Evolutionary conservation across 768 basidiomycete genomes (phyloP), one percentile per base, ranked within the genome.

Genomic region (Lactifluus piperatus): DNA sequence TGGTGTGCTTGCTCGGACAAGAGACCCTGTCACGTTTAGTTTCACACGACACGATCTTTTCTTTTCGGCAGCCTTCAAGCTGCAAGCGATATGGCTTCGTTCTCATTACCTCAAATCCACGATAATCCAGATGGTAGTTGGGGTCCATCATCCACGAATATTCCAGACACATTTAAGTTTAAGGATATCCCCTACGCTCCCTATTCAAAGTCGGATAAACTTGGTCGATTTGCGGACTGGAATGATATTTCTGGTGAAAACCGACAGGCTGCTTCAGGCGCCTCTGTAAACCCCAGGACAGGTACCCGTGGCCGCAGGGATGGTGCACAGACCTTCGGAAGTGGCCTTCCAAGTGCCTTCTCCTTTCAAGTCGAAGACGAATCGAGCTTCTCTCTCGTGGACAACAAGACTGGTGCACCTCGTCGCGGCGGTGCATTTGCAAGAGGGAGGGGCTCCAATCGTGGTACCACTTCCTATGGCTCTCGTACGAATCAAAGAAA

Each of bases 181-280:
- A 93, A 91, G 73, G 97, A 97, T 67, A 97, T 98, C 60, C 97
- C 97, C 47, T 99, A 98, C 70, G 94, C 95, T 0, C 94, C 94
- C 5, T 98, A 91, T 80, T 93, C 93, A 74, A 99, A 99, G 83
- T 86, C 91, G 37, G 97, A 99, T 79, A 97, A 97, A 73, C 85
- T 99, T 56, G 93, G 92, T 54, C 86, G 95, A 54, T 90, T 99
- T 69, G 95, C 95, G 49, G 95, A 99, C 76, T 99, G 95, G 94
- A 91, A 92, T 72, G 90, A 92, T 53, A 73, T 83, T 26, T 79
- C 85, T 30, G 69, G 79, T 52, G 86, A 88, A 68, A 77, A 73
- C 62, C 82, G 85, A 48, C 83, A 85, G 68, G 66, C 77, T 37
- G 72, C 79, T 57, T 71, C 76, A 36, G 81, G 84, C 10, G 63